These are phyloP conservation scores for Aspergillus latus DNA, from an alignment of 2,329 filamentous ascomycete species.

Conservation along the genomic window DNA sequence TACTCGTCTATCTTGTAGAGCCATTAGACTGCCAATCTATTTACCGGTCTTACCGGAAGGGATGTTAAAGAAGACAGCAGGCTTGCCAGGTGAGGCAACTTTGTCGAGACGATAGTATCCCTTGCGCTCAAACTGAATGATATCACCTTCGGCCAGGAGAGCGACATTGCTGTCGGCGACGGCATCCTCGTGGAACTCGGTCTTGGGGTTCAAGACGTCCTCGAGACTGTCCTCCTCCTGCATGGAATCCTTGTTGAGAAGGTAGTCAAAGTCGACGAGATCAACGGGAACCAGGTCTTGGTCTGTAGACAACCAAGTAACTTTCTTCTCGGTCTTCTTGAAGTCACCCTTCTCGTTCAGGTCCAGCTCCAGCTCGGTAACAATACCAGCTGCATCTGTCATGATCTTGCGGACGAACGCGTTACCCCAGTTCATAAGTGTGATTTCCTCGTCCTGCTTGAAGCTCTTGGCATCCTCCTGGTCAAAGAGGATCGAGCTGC, in stretches of 20 bases:
- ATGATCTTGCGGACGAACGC: conserved; percentile 52
- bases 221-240: conserved; percentile 84
- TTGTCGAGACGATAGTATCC: conserved; percentile 86
- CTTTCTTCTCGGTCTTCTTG: conserved; percentile 93
- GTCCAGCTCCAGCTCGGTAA: conserved; percentile 74
- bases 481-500: conserved; percentile 73
- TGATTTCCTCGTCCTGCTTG: conserved; percentile 84
- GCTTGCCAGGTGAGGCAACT: conserved; percentile 57
- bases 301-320: conserved; percentile 83
- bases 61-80: conserved; percentile 67
- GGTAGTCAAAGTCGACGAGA: conserved; percentile 90
- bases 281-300: conserved; percentile 79
- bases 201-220: conserved; percentile 75
- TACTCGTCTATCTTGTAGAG: conserved; percentile 5
- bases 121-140: conserved; percentile 92
- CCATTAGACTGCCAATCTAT: conserved; percentile 22
- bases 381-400: conserved; percentile 52
- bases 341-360: conserved; percentile 91
- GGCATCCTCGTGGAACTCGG: conserved; percentile 71
- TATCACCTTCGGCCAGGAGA: conserved; percentile 78
- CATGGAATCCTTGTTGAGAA: conserved; percentile 92
- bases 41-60: conserved; percentile 60
- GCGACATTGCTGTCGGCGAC: conserved; percentile 78
- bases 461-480: conserved; percentile 83
- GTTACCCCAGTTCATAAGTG: conserved; percentile 91